These are phyloP conservation scores for Lactifluus volemus DNA, from an alignment of 768 basidiomycete species.

Conservation along the genomic window DNA sequence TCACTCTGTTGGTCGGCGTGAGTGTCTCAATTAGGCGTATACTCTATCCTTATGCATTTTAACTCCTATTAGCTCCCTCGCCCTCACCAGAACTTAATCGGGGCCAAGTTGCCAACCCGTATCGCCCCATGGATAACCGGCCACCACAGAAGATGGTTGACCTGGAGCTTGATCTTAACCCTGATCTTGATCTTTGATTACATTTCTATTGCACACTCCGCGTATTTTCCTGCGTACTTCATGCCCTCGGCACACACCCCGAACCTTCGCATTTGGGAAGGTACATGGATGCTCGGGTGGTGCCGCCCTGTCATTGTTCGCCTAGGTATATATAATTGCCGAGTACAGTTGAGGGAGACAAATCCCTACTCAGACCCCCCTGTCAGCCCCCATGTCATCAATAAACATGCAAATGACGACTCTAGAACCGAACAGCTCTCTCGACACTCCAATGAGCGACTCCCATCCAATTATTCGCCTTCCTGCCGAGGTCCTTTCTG, in stretches of 20 bases:
- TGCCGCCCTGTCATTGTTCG: too few species aligned
- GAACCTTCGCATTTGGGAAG: background rate
- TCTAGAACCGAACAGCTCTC: too few species aligned
- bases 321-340: background rate
- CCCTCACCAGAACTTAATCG: slow-evolving; percentile 45
- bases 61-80: slow-evolving; percentile 41
- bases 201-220: background rate
- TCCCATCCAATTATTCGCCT: slow-evolving; percentile 7
- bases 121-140: slow-evolving; percentile 58
- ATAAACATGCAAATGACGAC: background rate
- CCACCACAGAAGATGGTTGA: slow-evolving; percentile 61
- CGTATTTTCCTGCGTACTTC: background rate
- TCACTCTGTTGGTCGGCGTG: slow-evolving; percentile 71
- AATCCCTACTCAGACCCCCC: too few species aligned
- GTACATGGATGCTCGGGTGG: background rate
- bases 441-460: background rate
- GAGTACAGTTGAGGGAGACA: background rate
- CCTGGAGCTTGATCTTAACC: slow-evolving; percentile 78
- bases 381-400: background rate
- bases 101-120: slow-evolving; percentile 51
- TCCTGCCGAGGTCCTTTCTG: slow-evolving; percentile 10
- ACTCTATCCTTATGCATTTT: slow-evolving; percentile 1
- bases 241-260: background rate
- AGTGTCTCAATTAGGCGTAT: slow-evolving; percentile 20
- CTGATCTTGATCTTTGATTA: slow-evolving; percentile 63